Evolutionary conservation across 768 basidiomycete species (phyloP), one percentile per base, ranked within the genome.

Genomic region (Sporobolomyces pararoseus): DNA sequence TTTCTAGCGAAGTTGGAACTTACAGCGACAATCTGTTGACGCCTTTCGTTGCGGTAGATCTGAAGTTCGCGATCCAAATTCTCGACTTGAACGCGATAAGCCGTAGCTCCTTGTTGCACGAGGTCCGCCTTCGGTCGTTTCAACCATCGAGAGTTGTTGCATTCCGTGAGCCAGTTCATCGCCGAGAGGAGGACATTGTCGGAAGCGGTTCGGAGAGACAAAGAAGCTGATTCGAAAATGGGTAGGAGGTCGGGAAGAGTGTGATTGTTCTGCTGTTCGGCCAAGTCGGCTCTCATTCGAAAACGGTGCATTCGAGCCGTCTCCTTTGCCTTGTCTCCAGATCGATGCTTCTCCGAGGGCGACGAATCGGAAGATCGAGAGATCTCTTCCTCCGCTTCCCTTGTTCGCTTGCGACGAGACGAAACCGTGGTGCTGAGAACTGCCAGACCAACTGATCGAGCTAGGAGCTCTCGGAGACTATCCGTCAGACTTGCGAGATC

Each of bases 231-330:
- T 3, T 55, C 58, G 53, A 72, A 60, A n/a, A 80, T 63, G 2
- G 81, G 80, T 7, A 81, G 58, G 2, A 82, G 75, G 5, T 73
- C 67, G 21, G 69, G 67, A 17, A 81, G 72, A 49, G 70, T 72
- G 65, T 75, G 77, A 4, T 75, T 63, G 53, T 75, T 68, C 34
- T 58, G 42, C 31, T 35, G 32, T 63, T 77, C 77, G 31, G 75
- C 64, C 42, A 31, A n/a, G 27, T 32, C 29, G 3, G 73, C 32
- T 32, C 51, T 31, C 10, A 34, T 21, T 17, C 75, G 68, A 9
- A 72, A 14, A 17, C 51, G 54, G 34, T 29, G 55, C 61, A 73
- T 71, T 10, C 75, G 66, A 13, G 49, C 39, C 23, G 64, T 65
- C 34, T 66, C 60, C 31, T 9, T 19, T 25, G 4, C 49, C 42